Base-by-base conservation (phyloP, 495 filamentous ascomycete species). In the Cudoniella acicularis region DNA sequence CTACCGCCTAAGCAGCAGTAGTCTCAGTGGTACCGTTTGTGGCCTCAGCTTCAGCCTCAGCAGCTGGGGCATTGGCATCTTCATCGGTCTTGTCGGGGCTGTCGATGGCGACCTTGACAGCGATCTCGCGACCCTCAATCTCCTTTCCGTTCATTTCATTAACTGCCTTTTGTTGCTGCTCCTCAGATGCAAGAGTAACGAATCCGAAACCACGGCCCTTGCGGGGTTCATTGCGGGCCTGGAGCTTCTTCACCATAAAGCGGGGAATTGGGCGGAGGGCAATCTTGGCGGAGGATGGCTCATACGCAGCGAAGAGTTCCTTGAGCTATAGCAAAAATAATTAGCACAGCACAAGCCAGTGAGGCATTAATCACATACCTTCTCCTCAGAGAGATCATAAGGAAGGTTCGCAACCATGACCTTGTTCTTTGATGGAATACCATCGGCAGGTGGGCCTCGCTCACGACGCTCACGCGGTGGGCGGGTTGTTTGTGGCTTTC, bases 211-310 rank as follows among this genome's bases (percentile, higher is more conserved):
- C 94, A 77, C 94, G 94, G 53, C 95, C 96, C 88, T 98, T 98
- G 81, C 94, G 95, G 61, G 93, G 88, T 79, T 98, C 94, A 64
- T 92, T 92, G 67, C 94, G 93, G 63, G 90, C 90, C 77, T 95
- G 93, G 54, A 98, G 91, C 82, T 98, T 98, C 85, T 95, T 95
- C 77, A 98, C 92, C 94, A 98, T 98, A 84, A 96, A 98, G 64
- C 92, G 93, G 52, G 95, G 95, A 67, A 98, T 98, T 41, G 94
- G 94, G 48, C 94, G 92, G 62, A 98, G 89, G 61, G 94, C 94
- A 69, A 98, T 96, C 83, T 98, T 98, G 72, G 94, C 94, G 43
- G 90, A 92, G 55, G 88, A 83, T 13, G 94, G 95, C 67, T 88
- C 76, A 79, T 97, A 98, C 52, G 82, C 90, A 57, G 76, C 75